Conservation (phyloP, 148 eudicot species). For the Pouteria glomerata region DNA sequence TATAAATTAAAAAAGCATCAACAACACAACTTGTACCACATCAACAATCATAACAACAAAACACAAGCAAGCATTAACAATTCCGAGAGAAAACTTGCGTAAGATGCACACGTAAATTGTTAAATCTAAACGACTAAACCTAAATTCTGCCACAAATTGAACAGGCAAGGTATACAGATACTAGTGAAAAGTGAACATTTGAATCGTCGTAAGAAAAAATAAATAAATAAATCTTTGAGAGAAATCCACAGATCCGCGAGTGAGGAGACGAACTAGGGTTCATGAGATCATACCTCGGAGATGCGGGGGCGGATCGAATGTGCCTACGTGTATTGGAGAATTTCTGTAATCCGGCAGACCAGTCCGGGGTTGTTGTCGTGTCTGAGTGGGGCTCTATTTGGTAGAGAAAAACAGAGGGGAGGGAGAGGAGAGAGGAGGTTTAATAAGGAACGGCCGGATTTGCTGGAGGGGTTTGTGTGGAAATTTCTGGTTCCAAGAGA, state of each 20-base stretch:
- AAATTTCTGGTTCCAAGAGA: too few species aligned
- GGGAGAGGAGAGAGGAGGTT: not conserved
- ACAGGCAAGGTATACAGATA: not conserved
- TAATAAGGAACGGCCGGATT: not conserved
- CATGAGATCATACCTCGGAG: constrained; percentile 7
- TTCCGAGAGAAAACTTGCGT: not conserved
- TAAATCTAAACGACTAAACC: not conserved
- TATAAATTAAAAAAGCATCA: not conserved
- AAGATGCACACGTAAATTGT: not conserved
- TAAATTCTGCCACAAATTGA: not conserved
- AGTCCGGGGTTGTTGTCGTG: too few species aligned
- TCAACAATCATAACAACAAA: not conserved
- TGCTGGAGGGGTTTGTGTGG: not conserved
- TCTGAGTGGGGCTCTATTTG: too few species aligned
- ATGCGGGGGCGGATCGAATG: not conserved
- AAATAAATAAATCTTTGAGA: not conserved
- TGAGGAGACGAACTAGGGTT: constrained; percentile 1
- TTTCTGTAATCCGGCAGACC: not conserved
- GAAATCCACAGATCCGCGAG: not conserved
- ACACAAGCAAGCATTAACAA: not conserved
- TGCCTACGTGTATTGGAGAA: not conserved
- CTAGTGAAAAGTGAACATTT: not conserved
- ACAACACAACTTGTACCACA: not conserved
- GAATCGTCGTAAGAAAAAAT: not conserved
- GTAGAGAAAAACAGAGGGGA: not conserved